phyloP scores from a whole-genome alignment of 768 basidiomycete species.

The Lentinula sp. region DNA sequence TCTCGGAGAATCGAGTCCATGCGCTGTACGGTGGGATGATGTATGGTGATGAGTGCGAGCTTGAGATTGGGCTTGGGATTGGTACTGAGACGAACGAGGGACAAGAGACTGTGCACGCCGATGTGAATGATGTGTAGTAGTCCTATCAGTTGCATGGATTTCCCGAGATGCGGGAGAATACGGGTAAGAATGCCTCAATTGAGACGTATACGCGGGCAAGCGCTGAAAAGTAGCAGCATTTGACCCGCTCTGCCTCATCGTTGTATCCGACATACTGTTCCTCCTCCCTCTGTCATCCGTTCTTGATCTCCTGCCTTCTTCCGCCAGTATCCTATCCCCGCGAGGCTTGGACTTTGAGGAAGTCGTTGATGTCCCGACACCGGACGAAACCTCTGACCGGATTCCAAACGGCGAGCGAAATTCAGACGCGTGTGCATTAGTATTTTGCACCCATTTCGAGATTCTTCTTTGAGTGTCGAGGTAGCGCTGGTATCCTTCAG shows the following conservation, averaged over 20 bases:
- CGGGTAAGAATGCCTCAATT: neutral
- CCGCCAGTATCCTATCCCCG: neutral
- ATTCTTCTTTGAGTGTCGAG: constrained; percentile 34
- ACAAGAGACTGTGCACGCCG: neutral
- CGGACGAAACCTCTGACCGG: neutral
- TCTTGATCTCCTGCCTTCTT: neutral
- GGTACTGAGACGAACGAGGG: neutral
- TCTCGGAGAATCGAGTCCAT: neutral
- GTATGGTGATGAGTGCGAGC: neutral
- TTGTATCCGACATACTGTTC: neutral
- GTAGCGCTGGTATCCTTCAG: constrained; percentile 38
- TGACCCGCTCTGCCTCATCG: neutral
- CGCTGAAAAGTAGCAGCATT: neutral
- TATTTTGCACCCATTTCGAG: constrained; percentile 33
- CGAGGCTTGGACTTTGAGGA: neutral
- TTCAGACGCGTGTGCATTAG: constrained; percentile 15
- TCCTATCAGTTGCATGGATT: neutral
- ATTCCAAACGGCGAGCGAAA: constrained; percentile 1
- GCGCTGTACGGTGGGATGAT: neutral
- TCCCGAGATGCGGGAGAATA: neutral
- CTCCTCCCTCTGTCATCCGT: neutral
- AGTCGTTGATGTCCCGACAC: neutral
- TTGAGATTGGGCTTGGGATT: neutral
- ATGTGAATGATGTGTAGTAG: neutral
- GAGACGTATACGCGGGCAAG: neutral